Evolutionary conservation across 75 land plant species (phyloP).

Genomic region (Azolla pinnata): DNA sequence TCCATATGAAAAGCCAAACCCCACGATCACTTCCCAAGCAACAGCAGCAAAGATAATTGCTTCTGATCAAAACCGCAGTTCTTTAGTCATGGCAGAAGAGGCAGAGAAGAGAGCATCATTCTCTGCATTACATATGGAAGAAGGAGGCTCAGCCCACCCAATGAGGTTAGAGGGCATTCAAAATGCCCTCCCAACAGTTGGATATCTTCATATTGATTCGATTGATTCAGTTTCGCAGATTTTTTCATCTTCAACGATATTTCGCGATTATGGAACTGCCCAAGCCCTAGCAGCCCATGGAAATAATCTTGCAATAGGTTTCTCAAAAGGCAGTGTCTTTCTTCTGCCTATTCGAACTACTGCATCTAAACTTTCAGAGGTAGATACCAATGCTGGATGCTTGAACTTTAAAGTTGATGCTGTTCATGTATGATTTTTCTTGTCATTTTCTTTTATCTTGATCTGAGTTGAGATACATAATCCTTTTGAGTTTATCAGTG

Average conservation of each 20-base stretch:
- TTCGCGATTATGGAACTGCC: constrained; percentile 81
- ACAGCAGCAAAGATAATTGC: constrained; percentile 26
- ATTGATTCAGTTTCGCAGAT: constrained; percentile 44
- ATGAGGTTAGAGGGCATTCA: constrained; percentile 90
- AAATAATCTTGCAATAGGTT: constrained; percentile 78
- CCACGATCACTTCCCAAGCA: no score
- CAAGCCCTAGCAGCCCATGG: constrained; percentile 70
- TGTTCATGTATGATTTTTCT: no score
- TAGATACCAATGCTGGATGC: no score
- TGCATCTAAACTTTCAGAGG: neutral
- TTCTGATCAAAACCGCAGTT: constrained; percentile 23
- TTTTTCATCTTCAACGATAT: constrained; percentile 45
- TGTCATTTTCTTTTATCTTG: no score
- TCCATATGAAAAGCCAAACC: neutral
- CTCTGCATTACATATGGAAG: constrained; percentile 79
- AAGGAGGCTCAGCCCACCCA: constrained; percentile 87
- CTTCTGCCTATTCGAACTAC: constrained; percentile 33
- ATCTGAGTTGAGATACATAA: no score
- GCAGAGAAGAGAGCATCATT: constrained; percentile 74
- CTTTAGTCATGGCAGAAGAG: constrained; percentile 80
- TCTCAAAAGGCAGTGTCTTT: constrained; percentile 67
- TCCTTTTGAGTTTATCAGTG: no score
- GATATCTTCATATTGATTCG: constrained; percentile 65
- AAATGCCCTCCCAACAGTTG: constrained; percentile 74
- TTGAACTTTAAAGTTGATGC: no score